Percentiles rank a stretch among this genome's conserved stretches.
Conservation (phyloP, 78 protist species). For the Pelomyxa schiedti region DNA sequence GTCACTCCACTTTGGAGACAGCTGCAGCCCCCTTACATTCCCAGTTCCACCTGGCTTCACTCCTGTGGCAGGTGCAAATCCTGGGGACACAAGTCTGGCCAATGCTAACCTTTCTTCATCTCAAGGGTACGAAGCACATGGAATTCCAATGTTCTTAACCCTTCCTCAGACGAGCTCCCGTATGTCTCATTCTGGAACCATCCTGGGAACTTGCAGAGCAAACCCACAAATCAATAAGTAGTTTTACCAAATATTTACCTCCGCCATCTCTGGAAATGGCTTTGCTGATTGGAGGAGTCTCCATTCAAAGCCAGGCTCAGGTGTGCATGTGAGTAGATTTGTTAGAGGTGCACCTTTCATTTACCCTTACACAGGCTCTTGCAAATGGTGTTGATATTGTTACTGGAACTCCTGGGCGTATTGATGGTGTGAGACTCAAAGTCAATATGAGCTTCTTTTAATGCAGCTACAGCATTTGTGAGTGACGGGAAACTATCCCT, state of each 20-base stretch:
- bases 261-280: slow-evolving; percentile 22
- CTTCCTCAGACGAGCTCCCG: slow-evolving; percentile 14
- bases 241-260: slow-evolving; percentile 16
- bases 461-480: too few relatives aligned
- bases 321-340: too few relatives aligned
- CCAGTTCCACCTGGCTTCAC: too few relatives aligned
- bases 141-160: neutral
- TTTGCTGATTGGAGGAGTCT: slow-evolving; percentile 30
- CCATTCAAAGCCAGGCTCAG: neutral
- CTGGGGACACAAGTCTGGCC: too few relatives aligned
- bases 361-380: neutral
- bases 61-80: too few relatives aligned
- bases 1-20: too few relatives aligned
- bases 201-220: slow-evolving; percentile 65
- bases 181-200: slow-evolving; percentile 69
- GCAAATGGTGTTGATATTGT: slow-evolving; percentile 60
- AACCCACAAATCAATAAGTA: slow-evolving; percentile 18
- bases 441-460: too few relatives aligned
- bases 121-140: neutral
- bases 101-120: too few relatives aligned
- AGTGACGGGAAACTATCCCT: slow-evolving; percentile 20
- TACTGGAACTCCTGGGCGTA: slow-evolving; percentile 70
- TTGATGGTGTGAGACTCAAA: too few relatives aligned
- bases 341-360: too few relatives aligned
- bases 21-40: too few relatives aligned